Conservation (phyloP, 2,329 filamentous ascomycete genomes). For the Colletotrichum sublineola region DNA sequence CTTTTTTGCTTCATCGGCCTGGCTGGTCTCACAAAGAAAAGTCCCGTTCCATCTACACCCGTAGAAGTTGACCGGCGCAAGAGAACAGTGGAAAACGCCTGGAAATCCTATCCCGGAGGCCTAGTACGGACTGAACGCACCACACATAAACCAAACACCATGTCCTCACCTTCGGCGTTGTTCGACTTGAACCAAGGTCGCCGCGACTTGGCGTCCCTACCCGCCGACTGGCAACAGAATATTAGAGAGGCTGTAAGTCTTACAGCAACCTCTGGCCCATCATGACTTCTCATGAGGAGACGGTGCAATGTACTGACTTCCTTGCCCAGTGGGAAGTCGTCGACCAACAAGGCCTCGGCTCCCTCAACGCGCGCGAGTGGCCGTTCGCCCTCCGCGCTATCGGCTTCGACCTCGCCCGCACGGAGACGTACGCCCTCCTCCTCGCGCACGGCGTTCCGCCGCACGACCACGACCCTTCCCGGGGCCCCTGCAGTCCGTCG, state of each 20-base stretch:
- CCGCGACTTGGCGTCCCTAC: conserved; percentile 40
- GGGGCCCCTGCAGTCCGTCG: conserved; percentile 67
- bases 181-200: conserved; percentile 42
- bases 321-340: conserved; percentile 85
- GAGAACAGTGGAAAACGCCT: background rate
- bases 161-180: conserved; percentile 37
- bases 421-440: conserved; percentile 85
- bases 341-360: conserved; percentile 93
- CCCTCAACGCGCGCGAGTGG: conserved; percentile 98
- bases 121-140: background rate
- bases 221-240: conserved; percentile 43
- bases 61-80: background rate
- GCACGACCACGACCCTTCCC: conserved; percentile 63
- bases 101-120: conserved; percentile 8
- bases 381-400: conserved; percentile 96
- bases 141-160: conserved; percentile 7
- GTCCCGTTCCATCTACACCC: conserved; percentile 1
- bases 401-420: conserved; percentile 90
- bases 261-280: background rate
- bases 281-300: background rate
- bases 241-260: conserved; percentile 42
- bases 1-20: background rate
- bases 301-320: background rate
- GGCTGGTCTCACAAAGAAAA: conserved; percentile 18
- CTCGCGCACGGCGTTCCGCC: conserved; percentile 83